These are phyloP conservation scores for Diaporthe nobilis DNA, from an alignment of 2,329 filamentous ascomycete genomes.

Conservation along the genomic window DNA sequence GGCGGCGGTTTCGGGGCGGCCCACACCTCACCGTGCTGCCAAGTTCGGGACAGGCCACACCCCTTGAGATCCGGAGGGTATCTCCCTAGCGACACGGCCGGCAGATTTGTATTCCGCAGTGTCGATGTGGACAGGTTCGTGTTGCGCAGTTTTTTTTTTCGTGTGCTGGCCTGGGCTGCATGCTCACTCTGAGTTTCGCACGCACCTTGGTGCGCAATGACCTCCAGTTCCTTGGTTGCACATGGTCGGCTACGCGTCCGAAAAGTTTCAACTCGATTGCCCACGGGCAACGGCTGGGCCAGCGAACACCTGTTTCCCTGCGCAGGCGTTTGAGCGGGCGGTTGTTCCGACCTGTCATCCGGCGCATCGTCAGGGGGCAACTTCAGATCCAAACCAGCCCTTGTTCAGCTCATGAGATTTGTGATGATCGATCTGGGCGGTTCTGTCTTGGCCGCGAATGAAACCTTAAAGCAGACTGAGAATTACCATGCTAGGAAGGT, in stretches of 20 bases:
- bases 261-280: constrained; percentile 12
- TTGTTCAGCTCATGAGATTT: constrained; percentile 17
- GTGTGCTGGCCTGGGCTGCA: background rate
- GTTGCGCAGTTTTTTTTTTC: background rate
- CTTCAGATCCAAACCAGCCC: constrained; percentile 16
- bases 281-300: constrained; percentile 21
- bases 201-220: background rate
- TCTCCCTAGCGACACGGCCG: background rate
- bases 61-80: constrained; percentile 10
- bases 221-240: constrained; percentile 8
- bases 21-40: background rate
- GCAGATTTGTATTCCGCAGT: background rate
- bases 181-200: background rate
- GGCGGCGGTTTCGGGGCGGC: constrained; percentile 30
- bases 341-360: constrained; percentile 30
- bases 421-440: constrained; percentile 21
- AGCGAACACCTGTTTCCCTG: constrained; percentile 18
- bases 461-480: constrained; percentile 25
- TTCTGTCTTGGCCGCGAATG: constrained; percentile 14
- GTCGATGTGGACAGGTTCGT: background rate
- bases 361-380: constrained; percentile 14
- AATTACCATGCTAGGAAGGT: constrained; percentile 34
- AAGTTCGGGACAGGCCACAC: constrained; percentile 18
- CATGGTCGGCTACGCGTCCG: background rate
- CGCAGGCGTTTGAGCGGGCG: constrained; percentile 5